Evolutionary conservation across 495 filamentous ascomycete species (phyloP), one percentile per base, ranked within the genome.

Genomic region (Penicillium canariense): DNA sequence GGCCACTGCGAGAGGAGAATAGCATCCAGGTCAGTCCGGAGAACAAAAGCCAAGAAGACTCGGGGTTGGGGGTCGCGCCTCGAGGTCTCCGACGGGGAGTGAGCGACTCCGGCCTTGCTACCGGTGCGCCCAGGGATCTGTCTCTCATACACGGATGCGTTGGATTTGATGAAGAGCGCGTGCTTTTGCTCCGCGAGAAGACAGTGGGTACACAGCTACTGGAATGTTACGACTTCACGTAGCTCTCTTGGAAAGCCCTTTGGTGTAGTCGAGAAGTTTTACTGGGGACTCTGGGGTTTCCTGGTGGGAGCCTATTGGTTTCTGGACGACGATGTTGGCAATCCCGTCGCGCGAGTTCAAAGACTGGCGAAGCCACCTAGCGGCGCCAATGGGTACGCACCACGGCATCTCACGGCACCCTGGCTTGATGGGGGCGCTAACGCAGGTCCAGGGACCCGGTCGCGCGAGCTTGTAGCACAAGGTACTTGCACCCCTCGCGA

Each of bases 151-250:
- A 76, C 54, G 81, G 85, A 34, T 96, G 86, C 83, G 82, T 93
- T 12, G 90, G 90, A 3, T 98, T 97, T 68, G 90, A 97, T 64
- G 94, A 97, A 31, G 90, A 97, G 70, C 87, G 89, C 68, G 89
- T 98, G 9, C 85, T 97, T 53, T 80, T 97, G 43, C 75, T 96
- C 42, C 85, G 88, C 43, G 89, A 93, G 63, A 83, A 80, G 56
- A 74, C 71, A 14, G 63, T 76, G 17, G 87, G 89, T 20, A 76
- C 78, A 20, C 88, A 92, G 61, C 81, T 86, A 42, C 68, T 98
- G 61, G 83, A 91, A 67, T 86, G 94, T 55, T 97, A 97, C 69
- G 91, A 98, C 72, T 98, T 98, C 67, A 91, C 85, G 27, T 94
- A 74, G 50, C 28, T 26, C 8, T 54, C 27, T 10, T 36, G 14